phyloP scores from a whole-genome alignment of 1,284 basidiomycete genomes.

The Heimioporus retisporus region DNA sequence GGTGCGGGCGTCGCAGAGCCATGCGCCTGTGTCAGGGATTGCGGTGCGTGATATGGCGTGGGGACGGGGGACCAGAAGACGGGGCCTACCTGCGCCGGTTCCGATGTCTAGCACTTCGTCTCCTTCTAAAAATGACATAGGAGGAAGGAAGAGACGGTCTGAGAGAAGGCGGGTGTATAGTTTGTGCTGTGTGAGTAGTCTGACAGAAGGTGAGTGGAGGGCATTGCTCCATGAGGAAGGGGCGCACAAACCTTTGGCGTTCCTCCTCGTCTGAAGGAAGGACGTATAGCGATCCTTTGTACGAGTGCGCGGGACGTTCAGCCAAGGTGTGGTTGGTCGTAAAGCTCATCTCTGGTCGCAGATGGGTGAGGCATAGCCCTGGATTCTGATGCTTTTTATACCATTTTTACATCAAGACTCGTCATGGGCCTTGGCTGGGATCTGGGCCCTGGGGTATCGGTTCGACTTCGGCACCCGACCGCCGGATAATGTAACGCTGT shows the following conservation, averaged over 20 bases:
- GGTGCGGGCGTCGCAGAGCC: conserved; percentile 31
- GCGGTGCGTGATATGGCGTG: too few species aligned
- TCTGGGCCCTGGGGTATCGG: too few species aligned
- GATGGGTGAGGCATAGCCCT: too few species aligned
- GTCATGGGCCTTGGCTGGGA: too few species aligned
- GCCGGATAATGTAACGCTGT: too few species aligned
- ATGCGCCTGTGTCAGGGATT: conserved; percentile 20
- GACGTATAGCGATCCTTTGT: conserved; percentile 30
- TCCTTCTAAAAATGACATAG: conserved; percentile 20
- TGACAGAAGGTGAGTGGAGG: conserved; percentile 1
- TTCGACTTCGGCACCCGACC: too few species aligned
- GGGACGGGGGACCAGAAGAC: too few species aligned
- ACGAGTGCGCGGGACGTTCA: conserved; percentile 10
- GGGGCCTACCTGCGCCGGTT: conserved; percentile 29
- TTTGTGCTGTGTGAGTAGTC: conserved; percentile 27
- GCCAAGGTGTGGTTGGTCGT: too few species aligned
- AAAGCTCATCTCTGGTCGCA: too few species aligned
- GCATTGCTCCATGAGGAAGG: too few species aligned
- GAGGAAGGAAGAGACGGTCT: conserved; percentile 33
- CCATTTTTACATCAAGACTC: too few species aligned
- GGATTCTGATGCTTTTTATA: too few species aligned
- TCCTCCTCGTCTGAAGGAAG: conserved; percentile 35
- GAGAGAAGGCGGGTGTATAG: conserved; percentile 30
- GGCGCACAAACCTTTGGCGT: conserved; percentile 16
- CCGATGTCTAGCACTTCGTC: conserved; percentile 38